Base-by-base conservation (phyloP, 2,329 filamentous ascomycete species). In the Cladorrhinum sp. region DNA sequence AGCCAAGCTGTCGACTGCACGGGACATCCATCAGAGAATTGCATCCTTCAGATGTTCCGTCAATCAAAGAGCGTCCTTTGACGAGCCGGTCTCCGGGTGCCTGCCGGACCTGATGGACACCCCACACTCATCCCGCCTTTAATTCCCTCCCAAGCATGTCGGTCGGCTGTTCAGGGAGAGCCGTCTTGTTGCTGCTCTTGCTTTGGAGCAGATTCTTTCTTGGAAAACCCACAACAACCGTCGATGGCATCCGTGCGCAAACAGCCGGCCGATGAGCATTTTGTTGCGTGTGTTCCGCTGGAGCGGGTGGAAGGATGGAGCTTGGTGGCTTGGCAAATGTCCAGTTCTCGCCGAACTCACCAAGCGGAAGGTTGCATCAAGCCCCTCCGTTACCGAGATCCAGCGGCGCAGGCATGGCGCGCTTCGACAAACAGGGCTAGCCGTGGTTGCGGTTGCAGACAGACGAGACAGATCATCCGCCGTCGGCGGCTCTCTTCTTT, bases 61-160 rank as follows among this genome's bases (percentile, higher is more conserved):
- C 63, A 61, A 65, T 62, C 39, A 61, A 50, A 55, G 21, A 23
- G 12, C 54, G 55, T n/a, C 46, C 56, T 20, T 63, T 53, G 56
- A 54, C 57, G 59, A 63, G 61, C 61, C 63, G 59, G 52, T 55
- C 48, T 60, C 55, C 63, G 63, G 59, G 58, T 61, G 59, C 56
- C 50, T 57, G 48, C 60, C 58, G 58, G 55, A 39, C 56, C 42
- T 18, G 42, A 55, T 54, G 14, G 52, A 10, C 23, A 48, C 59
- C 57, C 60, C 58, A 58, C 58, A 52, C 21, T 10, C 46, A 57
- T 48, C 33, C 33, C 54, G 21, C 30, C 24, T n/a, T 36, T 53
- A 30, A 53, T 42, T 49, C 55, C 51, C 18, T 28, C 49, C 12
- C 53, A 12, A 50, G 46, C 46, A 21, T 21, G n/a, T n/a, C n/a